Evolutionary conservation across 208 protist species (phyloP).

Genomic region (Balamuthia mandrillaris): DNA sequence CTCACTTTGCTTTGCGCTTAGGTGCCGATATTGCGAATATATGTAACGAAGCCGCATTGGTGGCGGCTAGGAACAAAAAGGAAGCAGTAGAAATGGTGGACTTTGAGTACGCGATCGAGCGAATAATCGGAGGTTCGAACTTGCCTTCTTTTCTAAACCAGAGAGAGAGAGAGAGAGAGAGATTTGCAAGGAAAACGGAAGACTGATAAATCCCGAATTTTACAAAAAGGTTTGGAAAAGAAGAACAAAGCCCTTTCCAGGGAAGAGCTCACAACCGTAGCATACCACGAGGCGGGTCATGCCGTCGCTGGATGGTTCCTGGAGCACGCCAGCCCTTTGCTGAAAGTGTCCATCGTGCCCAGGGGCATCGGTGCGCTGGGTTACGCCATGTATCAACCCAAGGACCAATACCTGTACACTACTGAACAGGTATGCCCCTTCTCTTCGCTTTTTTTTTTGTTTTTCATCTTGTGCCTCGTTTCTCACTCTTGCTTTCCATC

Average conservation of each 20-base stretch:
- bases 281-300: conserved; percentile 97
- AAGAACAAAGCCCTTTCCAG: conserved; percentile 73
- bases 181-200: no score
- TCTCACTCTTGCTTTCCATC: not conserved
- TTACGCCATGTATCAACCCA: conserved; percentile 75
- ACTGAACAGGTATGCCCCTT: conserved; percentile 54
- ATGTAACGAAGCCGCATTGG: conserved; percentile 94
- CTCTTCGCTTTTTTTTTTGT: not conserved
- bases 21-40: conserved; percentile 96
- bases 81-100: conserved; percentile 73
- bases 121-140: conserved; percentile 92
- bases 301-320: conserved; percentile 95
- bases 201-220: no score
- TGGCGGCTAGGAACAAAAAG: conserved; percentile 81
- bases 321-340: conserved; percentile 89
- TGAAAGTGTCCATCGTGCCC: conserved; percentile 80
- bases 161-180: no score
- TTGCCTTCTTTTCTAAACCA: no score
- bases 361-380: conserved; percentile 46
- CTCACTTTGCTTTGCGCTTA: conserved; percentile 49
- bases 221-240: conserved; percentile 74
- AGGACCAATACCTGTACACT: conserved; percentile 68
- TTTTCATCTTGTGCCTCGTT: not conserved
- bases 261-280: conserved; percentile 87
- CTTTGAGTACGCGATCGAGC: conserved; percentile 91